Evolutionary conservation across 441 rosid species (phyloP), one percentile per base, ranked within the genome.

Genomic region (Gossypium schwendimanii): DNA sequence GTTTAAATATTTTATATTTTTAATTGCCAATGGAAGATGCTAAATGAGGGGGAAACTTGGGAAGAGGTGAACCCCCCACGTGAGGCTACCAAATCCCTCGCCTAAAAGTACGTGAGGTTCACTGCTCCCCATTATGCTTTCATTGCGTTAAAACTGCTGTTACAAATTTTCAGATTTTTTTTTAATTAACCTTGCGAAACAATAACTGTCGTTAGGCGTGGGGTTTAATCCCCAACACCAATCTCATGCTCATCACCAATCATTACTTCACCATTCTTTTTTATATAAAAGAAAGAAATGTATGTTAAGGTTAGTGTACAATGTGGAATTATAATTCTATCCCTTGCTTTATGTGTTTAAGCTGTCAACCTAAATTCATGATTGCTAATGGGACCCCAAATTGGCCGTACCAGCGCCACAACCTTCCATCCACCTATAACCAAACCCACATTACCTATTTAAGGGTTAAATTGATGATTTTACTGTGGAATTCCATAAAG

Each of bases 251-350:
- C 14, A 57, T 58, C 0, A 23, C 53, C 41, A 58, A 71, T 58
- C 21, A 58, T 71, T 71, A 41, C 41, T 14, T 4, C 14, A 47
- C 33, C 3, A 0, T 4, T 28, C 0, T 11, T 47, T 11, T 47
- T 11, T 26, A 26, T 26, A 26, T 26, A 50, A 17, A 17, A 4
- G 14, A 17, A 17, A 7, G 7, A 1, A 55, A 73, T 23, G 9
- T 11, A 24, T 0, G 53, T 70, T 68, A 82, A 76, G 80, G 77
- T 78, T 81, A 75, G 71, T 64, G 64, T 77, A 76, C 72, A 45
- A 82, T 80, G 85, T 59, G 85, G 72, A 54, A 77, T 77, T 67
- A 88, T 86, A 81, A 84, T 83, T 76, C 58, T 82, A 60, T 74
- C 80, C 74, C 70, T 76, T 31, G 64, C 86, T 79, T 83, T 82